Conservation (phyloP, 1,284 basidiomycete genomes). For the Sparassis latifolia region DNA sequence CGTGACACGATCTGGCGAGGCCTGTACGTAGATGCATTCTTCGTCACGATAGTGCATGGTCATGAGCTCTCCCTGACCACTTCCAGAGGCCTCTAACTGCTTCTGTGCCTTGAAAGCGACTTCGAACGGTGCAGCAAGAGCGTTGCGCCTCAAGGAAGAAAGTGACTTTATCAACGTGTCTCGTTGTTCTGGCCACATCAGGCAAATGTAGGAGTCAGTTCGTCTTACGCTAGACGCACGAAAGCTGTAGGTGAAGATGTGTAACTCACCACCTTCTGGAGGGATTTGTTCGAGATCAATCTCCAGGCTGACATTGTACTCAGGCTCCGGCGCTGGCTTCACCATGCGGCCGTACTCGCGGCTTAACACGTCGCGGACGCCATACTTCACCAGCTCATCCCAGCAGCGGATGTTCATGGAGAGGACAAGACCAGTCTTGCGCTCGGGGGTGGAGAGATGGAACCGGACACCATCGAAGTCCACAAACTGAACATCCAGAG, state of each 20-base stretch:
- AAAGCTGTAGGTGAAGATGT: neutral
- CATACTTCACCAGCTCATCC: constrained; percentile 87
- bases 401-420: constrained; percentile 99
- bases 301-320: constrained; percentile 84
- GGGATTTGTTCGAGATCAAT: constrained; percentile 88
- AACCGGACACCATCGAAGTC: constrained; percentile 98
- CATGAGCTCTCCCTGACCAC: constrained; percentile 80
- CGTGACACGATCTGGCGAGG: constrained; percentile 91
- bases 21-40: constrained; percentile 95
- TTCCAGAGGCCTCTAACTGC: constrained; percentile 65
- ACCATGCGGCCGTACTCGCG: constrained; percentile 82
- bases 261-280: constrained; percentile 63
- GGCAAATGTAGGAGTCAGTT: neutral
- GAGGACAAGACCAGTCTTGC: constrained; percentile 76
- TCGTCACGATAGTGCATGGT: constrained; percentile 92
- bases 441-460: constrained; percentile 83
- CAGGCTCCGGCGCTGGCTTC: constrained; percentile 61
- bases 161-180: constrained; percentile 78
- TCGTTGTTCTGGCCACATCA: constrained; percentile 57
- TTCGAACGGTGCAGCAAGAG: constrained; percentile 93
- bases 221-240: neutral
- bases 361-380: constrained; percentile 76
- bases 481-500: constrained; percentile 92
- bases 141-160: constrained; percentile 89
- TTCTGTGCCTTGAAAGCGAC: constrained; percentile 86